Evolutionary conservation across 164 flowering plant genomes (phyloP), one percentile per base, ranked within the genome.

Genomic region (Amborella trichopoda): DNA sequence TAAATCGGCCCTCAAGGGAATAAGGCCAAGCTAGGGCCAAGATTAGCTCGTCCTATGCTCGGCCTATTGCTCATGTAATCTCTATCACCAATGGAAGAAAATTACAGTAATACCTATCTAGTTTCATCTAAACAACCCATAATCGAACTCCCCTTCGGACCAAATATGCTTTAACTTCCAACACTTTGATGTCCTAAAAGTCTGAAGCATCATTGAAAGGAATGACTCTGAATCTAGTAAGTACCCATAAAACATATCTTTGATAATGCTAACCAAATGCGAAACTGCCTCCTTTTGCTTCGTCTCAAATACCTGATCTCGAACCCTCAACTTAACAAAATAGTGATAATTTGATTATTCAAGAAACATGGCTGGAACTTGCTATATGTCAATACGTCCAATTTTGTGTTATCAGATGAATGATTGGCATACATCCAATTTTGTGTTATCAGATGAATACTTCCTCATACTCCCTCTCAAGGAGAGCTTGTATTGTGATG

Each of bases 91-190:
- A 59, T 27, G 18, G 59, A 46, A 48, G 98, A 81, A 54, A 53
- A 55, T 28, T 83, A 82, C 46, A 91, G 76, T 66, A 87, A 83
- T 5, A 84, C 96, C 65, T 91, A 76, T 44, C 68, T 40, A 17
- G 73, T 69, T 69, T 93, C 99, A 59, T 93, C 96, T 71, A 93
- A 56, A 59, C 96, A 93, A 18, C 99, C 96, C 40, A 93, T 32
- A 23, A 93, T 49, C 43, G 85, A 55, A 26, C 94, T 69, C 1
- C 89, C 99, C 63, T 76, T 84, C 44, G 91, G 83, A 38, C 88
- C 85, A 66, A 68, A 73, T 37, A 93, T 60, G 4, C 95, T 71
- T 71, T 28, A 88, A 21, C 49, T 93, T 95, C 40, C 77, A 61
- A 37, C 88, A 50, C 48, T 63, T 79, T 56, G 27, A 70, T 38